phyloP scores from a whole-genome alignment of 768 basidiomycete species.

The Agaricus blazei region DNA sequence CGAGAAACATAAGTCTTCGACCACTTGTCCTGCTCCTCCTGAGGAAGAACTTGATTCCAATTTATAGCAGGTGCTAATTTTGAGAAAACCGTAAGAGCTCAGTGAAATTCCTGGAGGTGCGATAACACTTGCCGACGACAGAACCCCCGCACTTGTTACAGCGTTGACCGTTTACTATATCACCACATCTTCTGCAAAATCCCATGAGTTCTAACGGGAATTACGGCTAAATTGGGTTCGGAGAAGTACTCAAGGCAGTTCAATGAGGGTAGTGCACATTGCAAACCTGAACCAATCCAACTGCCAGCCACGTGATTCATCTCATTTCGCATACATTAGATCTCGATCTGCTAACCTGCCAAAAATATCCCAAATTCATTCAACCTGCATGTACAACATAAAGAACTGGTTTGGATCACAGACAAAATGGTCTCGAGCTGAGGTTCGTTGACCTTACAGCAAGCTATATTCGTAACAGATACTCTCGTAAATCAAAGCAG shows the following conservation, averaged over 20 bases:
- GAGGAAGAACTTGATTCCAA: constrained; percentile 48
- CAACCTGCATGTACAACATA: too few species aligned
- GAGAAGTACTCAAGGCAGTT: neutral
- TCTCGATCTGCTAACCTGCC: too few species aligned
- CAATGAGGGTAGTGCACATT: neutral
- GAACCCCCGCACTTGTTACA: constrained; percentile 74
- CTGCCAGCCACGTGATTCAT: too few species aligned
- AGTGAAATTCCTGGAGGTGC: neutral
- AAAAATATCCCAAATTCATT: too few species aligned
- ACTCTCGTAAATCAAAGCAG: neutral
- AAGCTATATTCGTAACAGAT: neutral
- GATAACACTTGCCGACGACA: constrained; percentile 61
- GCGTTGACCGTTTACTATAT: constrained; percentile 65
- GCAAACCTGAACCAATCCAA: too few species aligned
- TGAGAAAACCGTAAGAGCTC: neutral
- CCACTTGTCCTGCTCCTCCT: constrained; percentile 62
- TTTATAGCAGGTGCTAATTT: constrained; percentile 60
- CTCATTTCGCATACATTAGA: too few species aligned
- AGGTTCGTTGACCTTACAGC: constrained; percentile 22
- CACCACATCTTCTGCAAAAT: constrained; percentile 82
- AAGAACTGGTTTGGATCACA: too few species aligned
- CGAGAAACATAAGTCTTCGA: constrained; percentile 69
- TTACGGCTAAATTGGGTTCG: neutral
- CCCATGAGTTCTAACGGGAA: constrained; percentile 45
- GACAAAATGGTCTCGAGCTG: too few species aligned